Conservation (phyloP, 352 stramenopile species). For the Pythium scleroteichum region DNA sequence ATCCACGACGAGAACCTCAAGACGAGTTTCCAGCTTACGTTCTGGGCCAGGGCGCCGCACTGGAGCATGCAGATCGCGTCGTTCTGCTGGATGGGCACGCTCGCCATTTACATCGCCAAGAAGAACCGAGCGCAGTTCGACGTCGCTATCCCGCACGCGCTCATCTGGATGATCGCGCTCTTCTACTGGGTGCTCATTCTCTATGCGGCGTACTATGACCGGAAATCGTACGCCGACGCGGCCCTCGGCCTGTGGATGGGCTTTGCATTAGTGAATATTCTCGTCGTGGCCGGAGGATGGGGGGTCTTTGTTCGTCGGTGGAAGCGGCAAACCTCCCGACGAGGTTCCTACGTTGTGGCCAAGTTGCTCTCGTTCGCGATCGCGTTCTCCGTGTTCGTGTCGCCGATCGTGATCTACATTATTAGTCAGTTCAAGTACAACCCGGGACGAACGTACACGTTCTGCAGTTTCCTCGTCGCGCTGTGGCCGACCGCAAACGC, state of each 20-base stretch:
- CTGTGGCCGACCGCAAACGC: slow-evolving; percentile 83
- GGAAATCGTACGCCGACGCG: slow-evolving; percentile 38
- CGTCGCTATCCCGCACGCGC: slow-evolving; percentile 67
- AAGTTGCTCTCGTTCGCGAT: slow-evolving; percentile 82
- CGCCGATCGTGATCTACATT: slow-evolving; percentile 69
- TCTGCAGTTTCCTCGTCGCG: slow-evolving; percentile 52
- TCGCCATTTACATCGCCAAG: slow-evolving; percentile 75
- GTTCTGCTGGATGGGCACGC: slow-evolving; percentile 76
- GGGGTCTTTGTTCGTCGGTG: slow-evolving; percentile 55
- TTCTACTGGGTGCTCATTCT: slow-evolving; percentile 80
- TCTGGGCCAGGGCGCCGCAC: slow-evolving; percentile 70
- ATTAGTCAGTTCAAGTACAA: slow-evolving; percentile 43
- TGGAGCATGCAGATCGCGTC: slow-evolving; percentile 78
- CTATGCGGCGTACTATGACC: slow-evolving; percentile 65
- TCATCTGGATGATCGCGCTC: slow-evolving; percentile 78
- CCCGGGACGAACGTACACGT: slow-evolving; percentile 17
- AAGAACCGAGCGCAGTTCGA: slow-evolving; percentile 59
- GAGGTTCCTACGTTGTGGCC: slow-evolving; percentile 66
- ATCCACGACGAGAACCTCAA: slow-evolving; percentile 37
- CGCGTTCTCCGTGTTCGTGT: slow-evolving; percentile 74
- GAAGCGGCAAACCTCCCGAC: slow-evolving; percentile 32
- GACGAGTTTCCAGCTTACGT: slow-evolving; percentile 58
- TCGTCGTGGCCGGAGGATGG: slow-evolving; percentile 64
- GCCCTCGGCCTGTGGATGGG: slow-evolving; percentile 78
- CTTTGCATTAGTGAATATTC: slow-evolving; percentile 56